These are phyloP conservation scores for Vitis hybrid DNA, from an alignment of 177 flowering plant species.

Conservation along the genomic window DNA sequence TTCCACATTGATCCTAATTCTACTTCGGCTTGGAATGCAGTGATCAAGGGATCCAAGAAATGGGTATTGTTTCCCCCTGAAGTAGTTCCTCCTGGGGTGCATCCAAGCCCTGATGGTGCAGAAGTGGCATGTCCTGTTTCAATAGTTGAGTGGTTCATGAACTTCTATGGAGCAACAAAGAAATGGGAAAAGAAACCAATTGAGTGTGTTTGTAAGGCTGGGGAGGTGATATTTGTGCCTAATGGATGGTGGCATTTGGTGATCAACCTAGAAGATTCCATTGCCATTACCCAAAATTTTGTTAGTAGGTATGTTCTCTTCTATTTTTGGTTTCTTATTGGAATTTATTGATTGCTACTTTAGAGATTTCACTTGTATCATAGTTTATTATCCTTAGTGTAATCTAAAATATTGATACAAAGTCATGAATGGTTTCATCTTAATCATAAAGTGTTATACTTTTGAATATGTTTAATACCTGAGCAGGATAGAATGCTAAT, in stretches of 20 bases:
- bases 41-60: conserved; percentile 90
- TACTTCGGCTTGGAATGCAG: conserved; percentile 99
- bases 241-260: conserved; percentile 99
- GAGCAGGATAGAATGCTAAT: too few species aligned
- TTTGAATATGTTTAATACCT: not conserved
- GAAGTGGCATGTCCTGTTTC: conserved; percentile 99
- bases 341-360: too few species aligned
- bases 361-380: too few species aligned
- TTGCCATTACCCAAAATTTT: conserved; percentile 95
- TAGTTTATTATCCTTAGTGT: too few species aligned
- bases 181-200: conserved; percentile 75
- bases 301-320: conserved; percentile 72
- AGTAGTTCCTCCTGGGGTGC: conserved; percentile 92
- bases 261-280: conserved; percentile 92
- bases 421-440: not conserved
- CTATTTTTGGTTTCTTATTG: not conserved
- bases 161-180: conserved; percentile 79
- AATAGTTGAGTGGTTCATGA: conserved; percentile 98
- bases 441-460: not conserved
- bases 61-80: conserved; percentile 97
- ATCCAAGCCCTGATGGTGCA: conserved; percentile 95
- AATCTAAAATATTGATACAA: not conserved
- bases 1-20: conserved; percentile 99
- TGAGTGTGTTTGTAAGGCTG: conserved; percentile 94
- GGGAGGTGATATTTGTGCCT: conserved; percentile 94